A percentile compares a stretch with the other conserved stretches of the same genome.
Conservation (phyloP, 1,284 basidiomycete species). For the Pseudozyma pruni region DNA sequence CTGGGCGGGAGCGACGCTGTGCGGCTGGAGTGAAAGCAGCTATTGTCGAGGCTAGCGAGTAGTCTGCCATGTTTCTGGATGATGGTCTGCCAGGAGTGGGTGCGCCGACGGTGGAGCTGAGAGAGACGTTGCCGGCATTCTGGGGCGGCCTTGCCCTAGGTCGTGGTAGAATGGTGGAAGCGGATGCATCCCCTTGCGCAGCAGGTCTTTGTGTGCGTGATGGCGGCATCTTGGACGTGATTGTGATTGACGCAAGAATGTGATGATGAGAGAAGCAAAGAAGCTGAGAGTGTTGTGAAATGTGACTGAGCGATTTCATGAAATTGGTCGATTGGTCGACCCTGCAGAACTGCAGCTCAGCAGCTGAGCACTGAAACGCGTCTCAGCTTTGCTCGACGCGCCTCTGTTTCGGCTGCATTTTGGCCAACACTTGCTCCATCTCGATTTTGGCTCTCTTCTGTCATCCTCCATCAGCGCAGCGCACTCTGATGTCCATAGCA, state of each 20-base stretch:
- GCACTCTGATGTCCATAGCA: background rate
- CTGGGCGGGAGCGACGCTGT: conserved; percentile 14
- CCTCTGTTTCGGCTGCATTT: background rate
- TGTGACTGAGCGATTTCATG: background rate
- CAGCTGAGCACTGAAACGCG: background rate
- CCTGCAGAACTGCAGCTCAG: background rate
- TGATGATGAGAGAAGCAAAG: background rate
- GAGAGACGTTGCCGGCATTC: conserved; percentile 24
- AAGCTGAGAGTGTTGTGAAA: conserved; percentile 1
- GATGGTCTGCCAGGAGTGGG: conserved; percentile 19
- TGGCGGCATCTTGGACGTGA: conserved; percentile 7
- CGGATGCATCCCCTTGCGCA: conserved; percentile 13
- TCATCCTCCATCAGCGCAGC: background rate
- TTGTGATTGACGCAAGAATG: background rate
- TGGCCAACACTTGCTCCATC: conserved; percentile 1
- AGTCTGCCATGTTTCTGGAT: background rate
- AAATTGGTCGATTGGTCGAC: too few relatives aligned
- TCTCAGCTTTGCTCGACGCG: conserved; percentile 2
- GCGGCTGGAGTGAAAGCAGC: conserved; percentile 8
- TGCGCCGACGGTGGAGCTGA: conserved; percentile 33
- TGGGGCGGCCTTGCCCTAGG: conserved; percentile 8
- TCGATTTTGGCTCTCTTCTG: too few relatives aligned
- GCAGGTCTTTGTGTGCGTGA: background rate
- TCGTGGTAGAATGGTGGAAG: conserved; percentile 12
- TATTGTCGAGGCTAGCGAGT: conserved; percentile 31